A percentile compares a stretch with the other conserved stretches of the same genome.
Evolutionary conservation across 306 rosid species (phyloP).

Genomic region (Vicia sativa): DNA sequence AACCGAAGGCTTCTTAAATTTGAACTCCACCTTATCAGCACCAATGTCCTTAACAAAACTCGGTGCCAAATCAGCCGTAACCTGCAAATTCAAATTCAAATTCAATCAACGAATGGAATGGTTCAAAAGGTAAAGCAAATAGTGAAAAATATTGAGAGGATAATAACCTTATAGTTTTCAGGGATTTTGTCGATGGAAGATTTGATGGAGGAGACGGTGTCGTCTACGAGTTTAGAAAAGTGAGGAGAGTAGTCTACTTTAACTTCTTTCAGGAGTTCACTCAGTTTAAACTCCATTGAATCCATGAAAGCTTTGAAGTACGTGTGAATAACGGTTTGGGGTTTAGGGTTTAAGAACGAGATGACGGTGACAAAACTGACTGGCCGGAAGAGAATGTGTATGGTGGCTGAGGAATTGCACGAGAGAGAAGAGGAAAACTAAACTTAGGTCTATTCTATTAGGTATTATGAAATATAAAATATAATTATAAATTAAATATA

Average conservation of each 20-base stretch:
- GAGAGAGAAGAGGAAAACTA: not conserved
- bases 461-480: not conserved
- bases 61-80: constrained; percentile 63
- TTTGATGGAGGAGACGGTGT: constrained; percentile 59
- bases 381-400: not conserved
- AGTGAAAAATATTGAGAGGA: not conserved
- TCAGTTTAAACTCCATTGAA: constrained; percentile 59
- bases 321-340: not conserved
- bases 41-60: constrained; percentile 82
- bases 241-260: constrained; percentile 45
- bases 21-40: constrained; percentile 82
- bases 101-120: constrained; percentile 1
- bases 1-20: constrained; percentile 64
- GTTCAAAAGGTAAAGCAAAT: not conserved
- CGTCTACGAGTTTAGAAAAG: constrained; percentile 53
- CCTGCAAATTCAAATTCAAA: constrained; percentile 42
- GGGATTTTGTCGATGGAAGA: constrained; percentile 62
- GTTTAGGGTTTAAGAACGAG: not conserved
- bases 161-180: constrained; percentile 51
- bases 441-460: not conserved
- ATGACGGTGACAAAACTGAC: not conserved
- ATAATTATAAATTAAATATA: not conserved
- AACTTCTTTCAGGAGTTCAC: constrained; percentile 73
- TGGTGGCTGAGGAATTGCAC: not conserved
- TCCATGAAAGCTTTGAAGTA: constrained; percentile 24